Percentiles rank a stretch among this genome's conserved stretches.
These are phyloP conservation scores for Lodderomyces pseudojiufengensis DNA, from an alignment of 1,139 yeast genomes.

Conservation along the genomic window DNA sequence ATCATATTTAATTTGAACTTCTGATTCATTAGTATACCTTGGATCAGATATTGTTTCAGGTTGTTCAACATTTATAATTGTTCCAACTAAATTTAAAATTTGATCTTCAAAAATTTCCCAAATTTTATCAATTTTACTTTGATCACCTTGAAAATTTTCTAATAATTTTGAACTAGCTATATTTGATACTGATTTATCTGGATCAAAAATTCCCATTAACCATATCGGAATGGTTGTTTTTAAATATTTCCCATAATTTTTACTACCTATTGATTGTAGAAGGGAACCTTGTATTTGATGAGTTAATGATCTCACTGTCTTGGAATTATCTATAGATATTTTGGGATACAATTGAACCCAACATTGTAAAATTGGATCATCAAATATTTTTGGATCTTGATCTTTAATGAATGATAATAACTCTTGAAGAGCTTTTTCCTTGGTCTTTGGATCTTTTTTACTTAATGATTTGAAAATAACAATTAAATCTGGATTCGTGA, in stretches of 20 bases:
- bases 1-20: slow-evolving; percentile 61
- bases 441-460: slow-evolving; percentile 79
- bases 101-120: slow-evolving; percentile 59
- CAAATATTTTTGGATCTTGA: slow-evolving; percentile 14
- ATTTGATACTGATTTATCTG: slow-evolving; percentile 57
- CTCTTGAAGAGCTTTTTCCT: slow-evolving; percentile 72
- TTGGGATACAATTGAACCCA: slow-evolving; percentile 87
- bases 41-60: slow-evolving; percentile 70
- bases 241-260: slow-evolving; percentile 55
- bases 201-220: slow-evolving; percentile 67
- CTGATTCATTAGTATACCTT: slow-evolving; percentile 65
- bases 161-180: slow-evolving; percentile 47
- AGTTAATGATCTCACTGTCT: slow-evolving; percentile 55
- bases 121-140: slow-evolving; percentile 51
- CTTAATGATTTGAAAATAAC: slow-evolving; percentile 69
- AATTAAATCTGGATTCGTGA: slow-evolving; percentile 57
- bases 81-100: slow-evolving; percentile 52
- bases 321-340: slow-evolving; percentile 66
- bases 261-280: slow-evolving; percentile 55
- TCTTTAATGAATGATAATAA: slow-evolving; percentile 20
- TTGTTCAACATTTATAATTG: slow-evolving; percentile 54
- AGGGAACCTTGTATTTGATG: slow-evolving; percentile 61
- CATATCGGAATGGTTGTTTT: slow-evolving; percentile 71
- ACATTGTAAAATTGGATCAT: slow-evolving; percentile 52
- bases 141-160: slow-evolving; percentile 54